Evolutionary conservation across 306 rosid species (phyloP).

Genomic region (Inga oerstediana): DNA sequence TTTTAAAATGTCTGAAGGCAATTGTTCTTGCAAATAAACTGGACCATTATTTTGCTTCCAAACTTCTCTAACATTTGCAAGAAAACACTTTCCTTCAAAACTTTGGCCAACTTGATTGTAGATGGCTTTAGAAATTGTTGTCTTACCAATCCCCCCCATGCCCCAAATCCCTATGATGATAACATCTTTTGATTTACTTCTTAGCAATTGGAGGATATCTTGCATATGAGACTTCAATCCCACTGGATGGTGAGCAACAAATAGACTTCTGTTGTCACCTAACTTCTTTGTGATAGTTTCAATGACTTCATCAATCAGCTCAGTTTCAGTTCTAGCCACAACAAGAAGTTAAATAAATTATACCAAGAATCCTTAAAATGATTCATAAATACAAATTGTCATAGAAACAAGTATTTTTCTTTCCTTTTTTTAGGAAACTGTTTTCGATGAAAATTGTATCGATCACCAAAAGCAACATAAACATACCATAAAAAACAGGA

Average conservation of each 20-base stretch:
- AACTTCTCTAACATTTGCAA: not conserved
- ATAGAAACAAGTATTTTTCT: not conserved
- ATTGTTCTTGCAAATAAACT: not conserved
- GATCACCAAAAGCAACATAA: not conserved
- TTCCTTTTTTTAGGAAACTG: not conserved
- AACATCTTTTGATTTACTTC: not conserved
- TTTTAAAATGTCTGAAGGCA: not conserved
- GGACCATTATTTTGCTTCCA: not conserved
- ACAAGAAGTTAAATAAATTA: not conserved
- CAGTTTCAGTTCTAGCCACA: not conserved
- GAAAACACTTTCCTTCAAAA: not conserved
- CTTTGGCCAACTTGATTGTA: not conserved
- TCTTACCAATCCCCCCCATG: conserved; percentile 5
- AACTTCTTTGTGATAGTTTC: not conserved
- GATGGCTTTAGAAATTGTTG: not conserved
- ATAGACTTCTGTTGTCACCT: not conserved
- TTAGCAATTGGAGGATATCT: not conserved
- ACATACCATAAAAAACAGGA: not conserved
- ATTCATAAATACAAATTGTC: not conserved
- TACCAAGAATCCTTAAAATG: not conserved
- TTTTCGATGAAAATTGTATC: not conserved
- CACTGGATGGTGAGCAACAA: not conserved
- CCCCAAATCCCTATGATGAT: not conserved
- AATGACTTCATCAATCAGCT: not conserved
- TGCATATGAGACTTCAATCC: not conserved